Evolutionary conservation across 1,139 yeast species (phyloP).

Genomic region (Arxiozyma heterogenica): DNA sequence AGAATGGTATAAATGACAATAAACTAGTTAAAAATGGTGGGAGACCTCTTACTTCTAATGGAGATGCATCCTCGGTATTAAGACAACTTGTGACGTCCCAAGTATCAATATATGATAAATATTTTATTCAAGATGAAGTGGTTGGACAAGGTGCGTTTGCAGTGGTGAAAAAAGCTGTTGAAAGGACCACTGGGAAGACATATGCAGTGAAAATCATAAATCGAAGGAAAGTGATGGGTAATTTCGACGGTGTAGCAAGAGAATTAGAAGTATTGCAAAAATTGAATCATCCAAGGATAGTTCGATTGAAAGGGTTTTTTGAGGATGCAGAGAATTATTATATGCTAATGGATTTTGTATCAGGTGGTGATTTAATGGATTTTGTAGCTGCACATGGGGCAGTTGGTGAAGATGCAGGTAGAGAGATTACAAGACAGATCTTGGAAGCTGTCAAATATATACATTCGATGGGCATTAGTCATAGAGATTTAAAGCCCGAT

Average conservation of each 20-base stretch:
- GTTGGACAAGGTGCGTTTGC: conserved; percentile 98
- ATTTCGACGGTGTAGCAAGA: conserved; percentile 72
- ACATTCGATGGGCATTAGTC: conserved; percentile 82
- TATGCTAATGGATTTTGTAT: conserved; percentile 87
- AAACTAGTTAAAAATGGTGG: background rate
- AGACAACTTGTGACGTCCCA: conserved; percentile 4
- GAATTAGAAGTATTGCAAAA: conserved; percentile 73
- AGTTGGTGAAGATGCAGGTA: conserved; percentile 82
- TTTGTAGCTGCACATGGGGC: conserved; percentile 88
- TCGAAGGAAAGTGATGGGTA: conserved; percentile 70
- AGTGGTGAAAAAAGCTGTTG: conserved; percentile 82
- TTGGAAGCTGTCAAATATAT: conserved; percentile 79
- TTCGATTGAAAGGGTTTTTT: conserved; percentile 68
- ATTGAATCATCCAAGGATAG: conserved; percentile 78
- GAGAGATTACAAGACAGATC: conserved; percentile 76
- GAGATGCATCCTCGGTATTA: background rate
- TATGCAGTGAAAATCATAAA: conserved; percentile 87
- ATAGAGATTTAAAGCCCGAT: conserved; percentile 88
- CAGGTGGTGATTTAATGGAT: conserved; percentile 97
- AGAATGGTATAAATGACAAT: background rate
- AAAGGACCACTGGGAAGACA: conserved; percentile 71
- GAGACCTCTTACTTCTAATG: background rate
- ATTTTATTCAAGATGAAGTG: conserved; percentile 69
- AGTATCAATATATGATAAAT: conserved; percentile 55
- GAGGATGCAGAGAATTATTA: conserved; percentile 77